A percentile compares a stretch with the other conserved stretches of the same genome.
phyloP scores from a whole-genome alignment of 768 basidiomycete genomes.

The Podaxis carcinomalis region DNA sequence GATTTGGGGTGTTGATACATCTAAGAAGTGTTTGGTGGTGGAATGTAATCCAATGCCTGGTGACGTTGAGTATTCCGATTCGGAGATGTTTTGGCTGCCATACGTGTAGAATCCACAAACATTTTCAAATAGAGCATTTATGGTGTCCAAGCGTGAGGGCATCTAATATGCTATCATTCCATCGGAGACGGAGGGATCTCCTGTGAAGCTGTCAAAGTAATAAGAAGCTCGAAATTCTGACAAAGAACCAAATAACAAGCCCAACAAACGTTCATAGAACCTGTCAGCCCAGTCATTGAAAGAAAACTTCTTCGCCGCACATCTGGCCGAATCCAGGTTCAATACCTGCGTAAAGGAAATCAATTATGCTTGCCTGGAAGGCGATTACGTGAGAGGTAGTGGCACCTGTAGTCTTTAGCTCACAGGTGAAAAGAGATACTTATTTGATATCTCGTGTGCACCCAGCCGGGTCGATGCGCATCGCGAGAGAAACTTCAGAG shows the following conservation, averaged over 20 bases:
- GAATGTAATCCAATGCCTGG: no score
- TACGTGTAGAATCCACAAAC: no score
- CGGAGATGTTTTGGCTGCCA: no score
- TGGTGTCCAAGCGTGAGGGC: no score
- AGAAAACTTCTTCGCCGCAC: background rate
- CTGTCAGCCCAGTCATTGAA: slow-evolving; percentile 1
- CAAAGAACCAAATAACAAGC: background rate
- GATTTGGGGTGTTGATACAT: no score
- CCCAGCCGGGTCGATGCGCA: background rate
- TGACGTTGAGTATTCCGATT: no score
- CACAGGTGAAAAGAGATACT: background rate
- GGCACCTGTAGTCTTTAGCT: slow-evolving; percentile 2
- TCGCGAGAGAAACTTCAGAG: background rate
- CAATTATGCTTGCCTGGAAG: background rate
- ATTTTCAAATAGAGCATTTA: no score
- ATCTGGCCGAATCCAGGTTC: background rate
- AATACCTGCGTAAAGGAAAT: background rate
- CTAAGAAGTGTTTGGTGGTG: no score
- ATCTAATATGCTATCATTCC: no score
- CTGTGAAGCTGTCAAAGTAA: background rate
- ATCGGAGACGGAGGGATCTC: background rate
- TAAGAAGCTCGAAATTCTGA: background rate
- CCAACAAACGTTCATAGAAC: slow-evolving; percentile 1
- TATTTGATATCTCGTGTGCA: background rate
- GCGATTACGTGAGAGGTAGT: background rate